These are phyloP conservation scores for Leccinum pachyderme DNA, from an alignment of 1,284 basidiomycete species.

Conservation along the genomic window DNA sequence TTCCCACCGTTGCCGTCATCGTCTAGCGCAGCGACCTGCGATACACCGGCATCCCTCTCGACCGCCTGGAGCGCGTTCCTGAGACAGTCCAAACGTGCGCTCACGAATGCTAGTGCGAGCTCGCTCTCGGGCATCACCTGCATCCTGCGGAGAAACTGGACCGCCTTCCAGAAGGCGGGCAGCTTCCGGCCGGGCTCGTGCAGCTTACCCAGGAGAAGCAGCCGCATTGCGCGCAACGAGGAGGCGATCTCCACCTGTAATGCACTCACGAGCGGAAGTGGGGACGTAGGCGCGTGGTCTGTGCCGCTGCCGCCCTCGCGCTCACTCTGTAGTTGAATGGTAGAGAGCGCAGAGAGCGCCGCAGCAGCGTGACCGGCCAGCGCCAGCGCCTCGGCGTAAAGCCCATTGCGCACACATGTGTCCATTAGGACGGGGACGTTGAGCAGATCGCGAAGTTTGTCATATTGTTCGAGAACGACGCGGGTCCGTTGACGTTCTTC, in stretches of 20 bases:
- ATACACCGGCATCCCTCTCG: constrained; percentile 40
- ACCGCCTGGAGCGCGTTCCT: constrained; percentile 43
- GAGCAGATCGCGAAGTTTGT: constrained; percentile 87
- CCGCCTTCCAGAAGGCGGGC: constrained; percentile 84
- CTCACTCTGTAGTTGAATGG: constrained; percentile 15
- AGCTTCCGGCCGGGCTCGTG: constrained; percentile 82
- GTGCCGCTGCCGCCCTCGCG: background rate
- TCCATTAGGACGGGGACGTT: constrained; percentile 89
- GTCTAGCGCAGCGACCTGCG: constrained; percentile 8
- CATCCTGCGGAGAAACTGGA: constrained; percentile 84
- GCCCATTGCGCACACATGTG: constrained; percentile 87
- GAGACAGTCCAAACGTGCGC: constrained; percentile 58
- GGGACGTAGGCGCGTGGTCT: constrained; percentile 16
- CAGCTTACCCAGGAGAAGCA: constrained; percentile 76
- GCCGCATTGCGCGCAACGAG: constrained; percentile 71
- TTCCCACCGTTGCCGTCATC: constrained; percentile 11
- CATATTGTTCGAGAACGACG: constrained; percentile 85
- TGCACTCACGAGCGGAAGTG: constrained; percentile 49
- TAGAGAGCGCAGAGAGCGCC: constrained; percentile 30
- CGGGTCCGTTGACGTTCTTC: constrained; percentile 70
- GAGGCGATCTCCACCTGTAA: constrained; percentile 75
- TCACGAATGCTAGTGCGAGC: constrained; percentile 67
- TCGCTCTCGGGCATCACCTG: constrained; percentile 59
- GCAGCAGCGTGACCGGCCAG: constrained; percentile 31
- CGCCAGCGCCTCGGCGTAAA: constrained; percentile 86